These are phyloP conservation scores for Coemansia sp. DNA, from an alignment of 192 early-diverging fungal species.

Conservation along the genomic window DNA sequence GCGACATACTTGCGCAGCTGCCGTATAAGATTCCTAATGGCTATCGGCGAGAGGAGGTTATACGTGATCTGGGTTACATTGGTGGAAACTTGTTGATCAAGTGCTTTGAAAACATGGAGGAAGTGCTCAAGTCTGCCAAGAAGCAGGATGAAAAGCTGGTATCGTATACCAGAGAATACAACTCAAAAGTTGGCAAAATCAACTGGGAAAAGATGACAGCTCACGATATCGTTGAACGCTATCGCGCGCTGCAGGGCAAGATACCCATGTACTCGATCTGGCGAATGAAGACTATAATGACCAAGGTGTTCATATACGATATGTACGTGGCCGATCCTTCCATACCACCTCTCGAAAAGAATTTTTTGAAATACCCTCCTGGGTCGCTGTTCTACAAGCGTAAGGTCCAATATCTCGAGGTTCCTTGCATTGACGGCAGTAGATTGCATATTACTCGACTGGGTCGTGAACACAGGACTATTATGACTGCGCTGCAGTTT, in stretches of 20 bases:
- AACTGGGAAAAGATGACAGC: conserved; percentile 61
- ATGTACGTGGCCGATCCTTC: conserved; percentile 11
- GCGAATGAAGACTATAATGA: conserved; percentile 14
- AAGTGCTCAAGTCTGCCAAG: conserved; percentile 50
- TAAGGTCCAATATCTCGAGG: conserved; percentile 27
- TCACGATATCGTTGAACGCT: conserved; percentile 57
- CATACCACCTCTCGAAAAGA: conserved; percentile 5
- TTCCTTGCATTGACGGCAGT: conserved; percentile 24
- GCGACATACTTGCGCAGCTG: conserved; percentile 70
- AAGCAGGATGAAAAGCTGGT: conserved; percentile 59
- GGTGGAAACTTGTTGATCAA: conserved; percentile 10
- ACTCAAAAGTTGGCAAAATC: conserved; percentile 55
- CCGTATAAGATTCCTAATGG: conserved; percentile 3
- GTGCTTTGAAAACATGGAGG: conserved; percentile 13
- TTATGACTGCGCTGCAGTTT: conserved; percentile 19
- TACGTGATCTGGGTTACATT: conserved; percentile 6
- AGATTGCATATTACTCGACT: conserved; percentile 14
- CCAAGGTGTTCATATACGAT: conserved; percentile 7
- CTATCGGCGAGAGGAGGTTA: not conserved
- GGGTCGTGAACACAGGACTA: conserved; percentile 1
- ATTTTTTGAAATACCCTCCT: conserved; percentile 9
- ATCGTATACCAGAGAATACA: conserved; percentile 67
- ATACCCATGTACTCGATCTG: conserved; percentile 18
- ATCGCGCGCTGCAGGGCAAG: conserved; percentile 60
- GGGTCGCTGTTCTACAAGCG: conserved; percentile 23